Conservation (phyloP, 192 early-diverging fungal species). For the Powellomyces hirtus region DNA sequence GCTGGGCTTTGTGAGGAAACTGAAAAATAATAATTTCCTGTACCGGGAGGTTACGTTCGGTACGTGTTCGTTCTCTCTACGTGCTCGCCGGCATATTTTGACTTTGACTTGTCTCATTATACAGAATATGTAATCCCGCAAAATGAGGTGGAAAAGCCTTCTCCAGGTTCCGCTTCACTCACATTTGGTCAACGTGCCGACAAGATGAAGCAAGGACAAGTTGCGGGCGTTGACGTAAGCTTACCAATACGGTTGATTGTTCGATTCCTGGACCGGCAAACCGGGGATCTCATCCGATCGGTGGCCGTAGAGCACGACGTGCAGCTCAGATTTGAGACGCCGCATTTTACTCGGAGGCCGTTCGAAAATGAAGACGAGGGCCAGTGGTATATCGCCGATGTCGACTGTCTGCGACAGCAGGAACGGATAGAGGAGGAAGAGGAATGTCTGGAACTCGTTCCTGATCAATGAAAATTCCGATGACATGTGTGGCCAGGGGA, state of each 20-base stretch:
- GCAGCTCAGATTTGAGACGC: conserved; percentile 1
- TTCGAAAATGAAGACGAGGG: conserved; percentile 11
- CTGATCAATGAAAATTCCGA: not conserved
- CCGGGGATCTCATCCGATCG: not conserved
- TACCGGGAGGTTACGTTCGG: conserved; percentile 24
- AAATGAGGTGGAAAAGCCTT: not conserved
- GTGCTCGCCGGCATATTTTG: not conserved
- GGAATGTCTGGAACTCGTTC: not conserved
- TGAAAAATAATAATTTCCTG: not conserved
- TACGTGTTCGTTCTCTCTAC: not conserved
- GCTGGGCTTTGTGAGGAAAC: not conserved
- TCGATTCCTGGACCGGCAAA: not conserved
- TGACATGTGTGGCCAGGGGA: no score
- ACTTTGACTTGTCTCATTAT: not conserved
- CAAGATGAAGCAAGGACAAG: conserved; percentile 3
- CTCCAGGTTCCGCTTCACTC: not conserved
- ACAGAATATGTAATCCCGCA: conserved; percentile 6
- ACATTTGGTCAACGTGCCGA: not conserved
- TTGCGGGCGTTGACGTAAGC: conserved; percentile 12
- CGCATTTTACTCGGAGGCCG: conserved; percentile 7
- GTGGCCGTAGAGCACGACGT: not conserved
- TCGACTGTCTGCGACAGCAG: conserved; percentile 4
- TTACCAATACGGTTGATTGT: not conserved
- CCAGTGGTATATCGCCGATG: conserved; percentile 5
- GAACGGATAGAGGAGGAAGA: conserved; percentile 9